Conservation (phyloP, 2,329 filamentous ascomycete genomes). For the Talaromyces sp. region DNA sequence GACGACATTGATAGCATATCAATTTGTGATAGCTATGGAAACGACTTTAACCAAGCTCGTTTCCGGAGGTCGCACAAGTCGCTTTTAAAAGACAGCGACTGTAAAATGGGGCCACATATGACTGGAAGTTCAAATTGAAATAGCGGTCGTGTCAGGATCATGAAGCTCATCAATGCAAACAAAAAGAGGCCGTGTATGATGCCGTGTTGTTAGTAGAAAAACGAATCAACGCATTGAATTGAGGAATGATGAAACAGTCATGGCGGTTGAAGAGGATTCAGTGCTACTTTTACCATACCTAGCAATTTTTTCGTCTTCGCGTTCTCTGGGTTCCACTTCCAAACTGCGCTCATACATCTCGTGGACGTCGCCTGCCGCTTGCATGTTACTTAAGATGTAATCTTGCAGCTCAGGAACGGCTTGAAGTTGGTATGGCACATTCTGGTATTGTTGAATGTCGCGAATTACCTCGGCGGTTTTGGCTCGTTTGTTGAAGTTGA, state of each 20-base stretch:
- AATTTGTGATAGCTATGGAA: background rate
- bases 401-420: conserved; percentile 90
- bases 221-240: conserved; percentile 32
- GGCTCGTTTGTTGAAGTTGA: conserved; percentile 97
- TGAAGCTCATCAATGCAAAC: background rate
- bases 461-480: conserved; percentile 98
- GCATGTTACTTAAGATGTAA: conserved; percentile 95
- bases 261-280: conserved; percentile 32
- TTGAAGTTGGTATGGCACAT: conserved; percentile 90
- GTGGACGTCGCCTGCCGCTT: conserved; percentile 90
- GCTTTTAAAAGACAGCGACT: background rate
- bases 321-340: conserved; percentile 86
- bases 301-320: conserved; percentile 99
- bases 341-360: conserved; percentile 99
- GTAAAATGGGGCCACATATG: background rate
- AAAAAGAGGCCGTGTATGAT: conserved; percentile 8
- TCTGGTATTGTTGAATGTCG: conserved; percentile 98
- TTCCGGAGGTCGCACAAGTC: background rate
- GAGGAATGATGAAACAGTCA: conserved; percentile 36
- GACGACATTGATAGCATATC: background rate
- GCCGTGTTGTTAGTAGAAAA: conserved; percentile 5
- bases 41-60: background rate
- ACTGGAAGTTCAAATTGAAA: background rate
- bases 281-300: conserved; percentile 62
- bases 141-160: conserved; percentile 2